Evolutionary conservation across 345 rosid genomes (phyloP).

Genomic region (Citrus sp.): DNA sequence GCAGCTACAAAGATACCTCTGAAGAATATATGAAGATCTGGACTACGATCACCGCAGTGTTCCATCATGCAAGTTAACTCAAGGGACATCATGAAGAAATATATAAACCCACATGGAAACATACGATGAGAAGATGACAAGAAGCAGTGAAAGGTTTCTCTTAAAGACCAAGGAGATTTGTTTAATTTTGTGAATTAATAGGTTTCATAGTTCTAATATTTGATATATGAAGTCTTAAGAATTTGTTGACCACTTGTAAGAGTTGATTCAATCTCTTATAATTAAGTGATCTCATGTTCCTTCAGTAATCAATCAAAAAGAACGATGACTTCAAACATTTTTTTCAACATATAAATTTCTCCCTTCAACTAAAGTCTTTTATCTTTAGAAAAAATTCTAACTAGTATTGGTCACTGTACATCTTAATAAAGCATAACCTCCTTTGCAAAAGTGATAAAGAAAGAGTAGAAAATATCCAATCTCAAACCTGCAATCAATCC

Average conservation of each 20-base stretch:
- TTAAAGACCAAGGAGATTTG: neutral
- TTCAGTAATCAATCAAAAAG: too few relatives aligned
- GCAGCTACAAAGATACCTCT: too few relatives aligned
- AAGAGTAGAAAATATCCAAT: neutral
- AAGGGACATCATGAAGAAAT: neutral
- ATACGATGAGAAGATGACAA: neutral
- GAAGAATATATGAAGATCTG: neutral
- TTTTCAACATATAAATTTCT: neutral
- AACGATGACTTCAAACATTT: too few relatives aligned
- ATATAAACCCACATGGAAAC: neutral
- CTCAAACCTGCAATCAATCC: neutral
- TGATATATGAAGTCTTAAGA: neutral
- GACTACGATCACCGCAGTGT: conserved; percentile 3
- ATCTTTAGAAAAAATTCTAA: neutral
- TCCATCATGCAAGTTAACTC: neutral
- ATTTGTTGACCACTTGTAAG: neutral
- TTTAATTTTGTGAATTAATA: neutral
- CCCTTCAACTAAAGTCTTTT: neutral
- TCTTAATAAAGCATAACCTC: neutral
- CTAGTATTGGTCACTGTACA: neutral
- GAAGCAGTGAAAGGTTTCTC: neutral
- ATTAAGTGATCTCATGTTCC: too few relatives aligned
- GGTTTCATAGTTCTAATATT: neutral
- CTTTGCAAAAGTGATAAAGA: neutral
- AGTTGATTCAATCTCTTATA: neutral